A percentile compares a stretch with the other conserved stretches of the same genome.
phyloP scores from a whole-genome alignment of 192 early-diverging fungal genomes.

The Mortierella claussenii region DNA sequence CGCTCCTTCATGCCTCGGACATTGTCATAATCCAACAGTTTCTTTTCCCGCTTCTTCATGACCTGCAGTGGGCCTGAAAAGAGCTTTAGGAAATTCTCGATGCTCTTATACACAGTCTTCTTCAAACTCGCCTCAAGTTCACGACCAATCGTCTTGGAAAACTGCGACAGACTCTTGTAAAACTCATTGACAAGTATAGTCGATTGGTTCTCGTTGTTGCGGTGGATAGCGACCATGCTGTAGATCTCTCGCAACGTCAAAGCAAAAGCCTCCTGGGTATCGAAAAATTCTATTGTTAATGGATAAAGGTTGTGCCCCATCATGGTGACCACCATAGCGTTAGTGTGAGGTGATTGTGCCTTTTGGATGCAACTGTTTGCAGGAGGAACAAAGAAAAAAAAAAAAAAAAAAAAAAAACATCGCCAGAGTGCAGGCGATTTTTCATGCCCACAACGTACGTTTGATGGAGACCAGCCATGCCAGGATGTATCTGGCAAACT shows the following conservation, averaged over 20 bases:
- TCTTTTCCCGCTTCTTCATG: constrained; percentile 78
- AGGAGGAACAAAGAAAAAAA: neutral
- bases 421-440: no score
- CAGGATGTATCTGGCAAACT: constrained; percentile 60
- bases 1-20: constrained; percentile 66
- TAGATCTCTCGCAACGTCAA: constrained; percentile 70
- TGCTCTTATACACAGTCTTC: constrained; percentile 56
- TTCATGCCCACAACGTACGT: no score
- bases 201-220: constrained; percentile 26
- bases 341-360: neutral
- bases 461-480: constrained; percentile 61
- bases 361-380: neutral
- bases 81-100: constrained; percentile 59
- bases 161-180: constrained; percentile 39
- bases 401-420: neutral
- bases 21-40: constrained; percentile 78
- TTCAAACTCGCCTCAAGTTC: constrained; percentile 54
- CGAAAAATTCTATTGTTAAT: constrained; percentile 56
- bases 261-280: constrained; percentile 63
- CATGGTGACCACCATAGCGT: no score
- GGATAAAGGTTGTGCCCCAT: no score
- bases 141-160: constrained; percentile 50
- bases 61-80: constrained; percentile 75
- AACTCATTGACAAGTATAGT: constrained; percentile 42
- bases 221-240: constrained; percentile 45